These are phyloP conservation scores for Sutorius australiensis DNA, from an alignment of 768 basidiomycete genomes.

Conservation along the genomic window DNA sequence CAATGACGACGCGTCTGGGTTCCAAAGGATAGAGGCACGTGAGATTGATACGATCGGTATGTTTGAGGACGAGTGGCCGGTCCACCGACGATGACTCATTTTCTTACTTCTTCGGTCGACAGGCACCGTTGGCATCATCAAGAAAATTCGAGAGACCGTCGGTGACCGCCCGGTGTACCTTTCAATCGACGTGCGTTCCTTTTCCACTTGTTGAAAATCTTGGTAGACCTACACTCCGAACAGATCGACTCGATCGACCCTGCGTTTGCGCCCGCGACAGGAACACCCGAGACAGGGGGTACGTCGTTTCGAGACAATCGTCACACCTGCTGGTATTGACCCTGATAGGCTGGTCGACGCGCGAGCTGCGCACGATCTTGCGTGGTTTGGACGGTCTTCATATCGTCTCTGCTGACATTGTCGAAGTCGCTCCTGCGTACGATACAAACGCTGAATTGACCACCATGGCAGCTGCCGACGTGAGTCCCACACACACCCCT, in stretches of 20 bases:
- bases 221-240: not conserved
- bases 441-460: slow-evolving; percentile 64
- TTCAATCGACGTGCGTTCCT: slow-evolving; percentile 60
- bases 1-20: slow-evolving; percentile 76
- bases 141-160: slow-evolving; percentile 75
- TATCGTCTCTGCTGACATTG: slow-evolving; percentile 79
- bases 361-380: slow-evolving; percentile 73
- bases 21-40: slow-evolving; percentile 77
- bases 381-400: slow-evolving; percentile 71
- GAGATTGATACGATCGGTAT: slow-evolving; percentile 80
- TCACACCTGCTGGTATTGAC: not conserved
- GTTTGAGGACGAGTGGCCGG: not conserved
- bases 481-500: slow-evolving; percentile 26
- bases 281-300: slow-evolving; percentile 81
- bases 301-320: not conserved
- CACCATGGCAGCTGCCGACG: slow-evolving; percentile 60
- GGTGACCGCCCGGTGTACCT: slow-evolving; percentile 74
- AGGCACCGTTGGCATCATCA: slow-evolving; percentile 75
- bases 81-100: not conserved
- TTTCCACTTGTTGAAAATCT: not conserved
- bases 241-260: slow-evolving; percentile 81
- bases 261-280: slow-evolving; percentile 78
- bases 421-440: slow-evolving; percentile 83
- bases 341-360: slow-evolving; percentile 60
- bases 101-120: not conserved